A percentile compares a stretch with the other conserved stretches of the same genome.
Evolutionary conservation across 2,329 filamentous ascomycete species (phyloP).

Genomic region (Penicillium sp.): DNA sequence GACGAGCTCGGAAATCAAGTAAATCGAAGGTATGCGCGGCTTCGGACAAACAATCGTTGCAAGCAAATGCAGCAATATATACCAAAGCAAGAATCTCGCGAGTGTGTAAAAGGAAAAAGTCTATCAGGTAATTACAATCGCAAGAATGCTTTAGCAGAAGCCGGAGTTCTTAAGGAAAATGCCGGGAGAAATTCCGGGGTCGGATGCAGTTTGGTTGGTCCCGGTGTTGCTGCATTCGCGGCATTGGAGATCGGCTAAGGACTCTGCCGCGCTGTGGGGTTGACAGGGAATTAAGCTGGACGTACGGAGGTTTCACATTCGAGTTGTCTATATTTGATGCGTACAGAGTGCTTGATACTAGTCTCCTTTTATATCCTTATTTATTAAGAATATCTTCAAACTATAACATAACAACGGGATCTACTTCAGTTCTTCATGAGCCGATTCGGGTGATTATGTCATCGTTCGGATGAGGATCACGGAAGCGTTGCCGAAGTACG

Average conservation of each 20-base stretch:
- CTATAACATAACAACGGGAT: no score
- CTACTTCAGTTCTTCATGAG: background rate
- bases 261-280: slow-evolving; percentile 30
- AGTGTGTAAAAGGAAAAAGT: slow-evolving; percentile 4
- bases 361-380: no score
- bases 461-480: background rate
- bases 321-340: no score
- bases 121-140: no score
- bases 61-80: background rate
- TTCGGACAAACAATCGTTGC: background rate
- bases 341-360: no score
- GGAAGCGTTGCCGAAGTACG: background rate
- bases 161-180: slow-evolving; percentile 41
- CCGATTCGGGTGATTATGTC: slow-evolving; percentile 1
- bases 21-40: background rate
- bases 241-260: slow-evolving; percentile 37
- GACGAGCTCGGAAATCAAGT: slow-evolving; percentile 1
- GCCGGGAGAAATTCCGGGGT: slow-evolving; percentile 29
- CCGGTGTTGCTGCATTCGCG: slow-evolving; percentile 24
- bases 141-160: no score
- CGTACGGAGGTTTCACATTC: no score
- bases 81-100: background rate
- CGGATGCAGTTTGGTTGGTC: slow-evolving; percentile 21
- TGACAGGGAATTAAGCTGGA: no score
- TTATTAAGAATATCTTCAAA: no score